Evolutionary conservation across 305 asterid species (phyloP), one percentile per base, ranked within the genome.

Genomic region (Fraxinus platypoda): DNA sequence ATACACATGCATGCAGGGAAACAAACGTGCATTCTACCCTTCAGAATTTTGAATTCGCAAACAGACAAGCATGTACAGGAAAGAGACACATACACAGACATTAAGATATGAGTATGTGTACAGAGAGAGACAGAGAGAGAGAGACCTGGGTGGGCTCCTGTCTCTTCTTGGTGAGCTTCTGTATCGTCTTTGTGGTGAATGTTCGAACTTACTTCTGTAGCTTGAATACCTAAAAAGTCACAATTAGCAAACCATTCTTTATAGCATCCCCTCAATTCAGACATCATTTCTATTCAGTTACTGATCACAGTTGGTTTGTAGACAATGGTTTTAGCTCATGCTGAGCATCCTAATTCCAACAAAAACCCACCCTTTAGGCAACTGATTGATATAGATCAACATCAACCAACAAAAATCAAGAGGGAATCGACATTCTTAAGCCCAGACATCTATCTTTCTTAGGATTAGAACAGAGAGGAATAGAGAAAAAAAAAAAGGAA

Each of bases 81-180:
- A 6, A 26, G 43, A 17, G 25, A 76, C 46, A 15, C 4, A 41
- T 1, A 28, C 64, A 54, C 28, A 57, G 68, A 7, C 12, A 54
- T 1, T n/a, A 8, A 19, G 66, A 57, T 19, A n/a, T 2, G 25
- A 6, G 11, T 13, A 15, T 13, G 19, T 3, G 5, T 3, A 13
- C 7, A 75, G 68, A 57, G 52, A 17, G 38, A n/a, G 68, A 52
- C 79, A 23, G 83, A 71, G 68, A 81, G 25, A 62, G 30, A 84
- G 75, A 80, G 35, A 94, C 98, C 97, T 92, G 68, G 92, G 93
- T 13, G 98, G 97, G 85, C 91, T 93, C 88, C 97, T 90, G 88
- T 89, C 95, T 85, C 94, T 88, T 87, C 95, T 88, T 17, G 92
- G 95, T 64, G 97, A 87, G 74, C 89, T 89, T 77, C 94, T 81